Conservation (phyloP, 177 flowering plant species). For the Tripterygium wilfordii region DNA sequence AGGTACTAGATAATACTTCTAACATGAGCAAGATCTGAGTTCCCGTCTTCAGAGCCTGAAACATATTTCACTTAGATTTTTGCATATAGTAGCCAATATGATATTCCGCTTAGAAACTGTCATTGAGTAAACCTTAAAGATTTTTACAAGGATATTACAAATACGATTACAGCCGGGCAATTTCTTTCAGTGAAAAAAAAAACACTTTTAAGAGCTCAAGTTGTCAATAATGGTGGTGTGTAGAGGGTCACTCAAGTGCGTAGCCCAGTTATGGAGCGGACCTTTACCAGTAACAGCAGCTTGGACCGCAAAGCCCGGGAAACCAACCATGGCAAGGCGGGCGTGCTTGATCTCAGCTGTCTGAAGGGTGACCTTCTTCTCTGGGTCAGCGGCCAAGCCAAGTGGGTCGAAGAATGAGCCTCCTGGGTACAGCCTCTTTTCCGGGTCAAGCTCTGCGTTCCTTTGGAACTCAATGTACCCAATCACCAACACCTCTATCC, state of each 20-base stretch:
- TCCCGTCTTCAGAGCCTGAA: too few species aligned
- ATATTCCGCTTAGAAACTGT: too few species aligned
- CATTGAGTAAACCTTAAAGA: too few species aligned
- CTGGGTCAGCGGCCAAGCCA: constrained; percentile 72
- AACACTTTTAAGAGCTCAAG: constrained; percentile 29
- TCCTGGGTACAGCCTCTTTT: constrained; percentile 79
- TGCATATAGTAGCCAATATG: too few species aligned
- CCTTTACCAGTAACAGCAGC: constrained; percentile 83
- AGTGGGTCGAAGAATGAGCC: constrained; percentile 77
- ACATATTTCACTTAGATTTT: too few species aligned
- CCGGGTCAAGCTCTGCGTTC: constrained; percentile 87
- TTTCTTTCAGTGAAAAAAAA: too few species aligned
- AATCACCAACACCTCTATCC: constrained; percentile 77
- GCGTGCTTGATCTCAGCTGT: constrained; percentile 89
- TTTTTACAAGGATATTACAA: too few species aligned
- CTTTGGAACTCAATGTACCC: constrained; percentile 95
- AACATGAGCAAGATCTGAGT: too few species aligned
- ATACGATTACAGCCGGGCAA: too few species aligned
- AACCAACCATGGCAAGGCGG: constrained; percentile 77
- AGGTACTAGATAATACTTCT: too few species aligned
- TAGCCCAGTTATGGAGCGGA: constrained; percentile 89
- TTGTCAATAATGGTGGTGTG: constrained; percentile 95
- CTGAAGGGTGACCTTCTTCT: constrained; percentile 58
- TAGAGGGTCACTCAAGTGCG: constrained; percentile 94
- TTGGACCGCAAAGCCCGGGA: constrained; percentile 73